phyloP scores from a whole-genome alignment of 2,329 filamentous ascomycete species.

The Ophiostoma populinum region DNA sequence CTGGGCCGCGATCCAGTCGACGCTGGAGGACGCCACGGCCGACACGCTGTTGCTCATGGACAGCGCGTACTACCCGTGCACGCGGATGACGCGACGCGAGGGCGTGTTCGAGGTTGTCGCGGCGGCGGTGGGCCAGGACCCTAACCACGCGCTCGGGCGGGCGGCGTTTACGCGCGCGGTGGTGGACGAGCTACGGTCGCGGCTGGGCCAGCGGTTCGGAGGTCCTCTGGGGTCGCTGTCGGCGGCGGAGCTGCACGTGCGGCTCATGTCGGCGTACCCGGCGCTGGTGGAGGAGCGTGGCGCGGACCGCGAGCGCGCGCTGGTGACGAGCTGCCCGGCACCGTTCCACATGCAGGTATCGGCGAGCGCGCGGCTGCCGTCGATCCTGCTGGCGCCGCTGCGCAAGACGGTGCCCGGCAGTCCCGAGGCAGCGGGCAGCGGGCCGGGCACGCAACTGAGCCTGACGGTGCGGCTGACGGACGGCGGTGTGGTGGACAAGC shows the following conservation, averaged over 20 bases:
- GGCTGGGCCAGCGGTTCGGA: slow-evolving; percentile 25
- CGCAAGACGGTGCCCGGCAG: slow-evolving; percentile 23
- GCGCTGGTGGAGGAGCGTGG: slow-evolving; percentile 32
- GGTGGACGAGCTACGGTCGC: slow-evolving; percentile 30
- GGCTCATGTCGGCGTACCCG: slow-evolving; percentile 29
- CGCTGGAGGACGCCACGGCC: slow-evolving; percentile 35
- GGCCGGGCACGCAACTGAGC: slow-evolving; percentile 25
- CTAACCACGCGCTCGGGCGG: slow-evolving; percentile 28
- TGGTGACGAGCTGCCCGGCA: slow-evolving; percentile 30
- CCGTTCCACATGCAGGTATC: slow-evolving; percentile 39
- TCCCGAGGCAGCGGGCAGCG: slow-evolving; percentile 17
- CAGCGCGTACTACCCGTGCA: slow-evolving; percentile 37
- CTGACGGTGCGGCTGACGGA: slow-evolving; percentile 33
- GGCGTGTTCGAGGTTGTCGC: slow-evolving; percentile 40
- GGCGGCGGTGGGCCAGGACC: slow-evolving; percentile 35
- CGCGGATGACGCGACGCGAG: slow-evolving; percentile 31
- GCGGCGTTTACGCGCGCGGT: slow-evolving; percentile 35
- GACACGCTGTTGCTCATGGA: slow-evolving; percentile 43
- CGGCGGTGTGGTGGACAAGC: slow-evolving; percentile 31
- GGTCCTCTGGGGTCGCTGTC: slow-evolving; percentile 25
- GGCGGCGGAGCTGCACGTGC: slow-evolving; percentile 32
- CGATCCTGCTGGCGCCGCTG: slow-evolving; percentile 36
- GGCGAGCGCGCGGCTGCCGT: slow-evolving; percentile 34
- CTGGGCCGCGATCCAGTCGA: slow-evolving; percentile 39
- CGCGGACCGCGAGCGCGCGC: slow-evolving; percentile 29